Base-by-base conservation (phyloP, 306 rosid genomes). In the Citrullus colocynthis region DNA sequence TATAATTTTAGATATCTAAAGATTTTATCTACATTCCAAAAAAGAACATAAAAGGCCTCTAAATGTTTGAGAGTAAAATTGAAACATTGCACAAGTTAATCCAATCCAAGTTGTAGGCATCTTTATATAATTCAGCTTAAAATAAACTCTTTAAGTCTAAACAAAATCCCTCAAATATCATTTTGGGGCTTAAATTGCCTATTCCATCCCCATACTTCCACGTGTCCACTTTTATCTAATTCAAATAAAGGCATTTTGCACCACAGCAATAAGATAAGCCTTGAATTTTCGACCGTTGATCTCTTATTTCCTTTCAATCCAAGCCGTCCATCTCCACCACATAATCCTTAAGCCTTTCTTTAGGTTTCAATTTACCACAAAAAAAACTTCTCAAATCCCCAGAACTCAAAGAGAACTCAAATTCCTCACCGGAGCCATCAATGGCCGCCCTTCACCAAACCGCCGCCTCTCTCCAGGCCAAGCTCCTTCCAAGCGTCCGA, bases 391-490 rank as follows among this genome's bases (percentile, higher is more conserved):
- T 16, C 21, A 15, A 2, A 2, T 15, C 69, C n/a, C 12, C 69
- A 32, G 6, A 14, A 59, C 7, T 2, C 37, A n/a, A 16, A 9
- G 4, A n/a, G 2, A 42, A 11, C 37, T 49, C 77, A 24, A 48
- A 49, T 15, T 17, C 60, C 83, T 65, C 5, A 45, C n/a, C 42
- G 28, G 57, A 48, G 15, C 44, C 72, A 67, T 30, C 79, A 78
- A 95, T 95, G 99, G 97, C 97, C 57, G 71, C 93, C 11, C 85
- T 92, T 54, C 97, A 89, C 30, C 91, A 87, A 69, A 80, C 85
- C 79, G 78, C 87, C 75, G 82, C 91, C 74, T 84, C 90, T 36
- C 86, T 95, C 58, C 96, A 86, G 77, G 81, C 96, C 80, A 86
- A 90, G 54, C 85, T 80, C 82, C 78, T 78, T 9, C 81, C 45